Evolutionary conservation across 2,329 filamentous ascomycete genomes (phyloP).

Genomic region (Dactylonectria macrodidyma): DNA sequence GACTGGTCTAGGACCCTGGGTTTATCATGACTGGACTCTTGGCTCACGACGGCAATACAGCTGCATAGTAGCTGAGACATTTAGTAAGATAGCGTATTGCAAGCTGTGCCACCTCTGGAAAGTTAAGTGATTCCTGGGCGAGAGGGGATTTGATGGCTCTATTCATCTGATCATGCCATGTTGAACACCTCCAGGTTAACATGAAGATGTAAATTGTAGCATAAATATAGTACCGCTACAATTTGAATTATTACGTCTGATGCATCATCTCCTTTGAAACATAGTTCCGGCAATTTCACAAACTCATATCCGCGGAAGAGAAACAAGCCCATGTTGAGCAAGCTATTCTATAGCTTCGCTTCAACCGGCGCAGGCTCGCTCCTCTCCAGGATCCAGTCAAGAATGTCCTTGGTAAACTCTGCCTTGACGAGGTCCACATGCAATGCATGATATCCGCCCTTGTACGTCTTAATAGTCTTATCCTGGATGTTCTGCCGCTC

Average conservation of each 20-base stretch:
- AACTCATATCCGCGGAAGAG: neutral
- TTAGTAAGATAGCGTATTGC: neutral
- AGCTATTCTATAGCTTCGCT: conserved; percentile 55
- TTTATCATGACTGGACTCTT: conserved; percentile 17
- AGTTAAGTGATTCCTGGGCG: neutral
- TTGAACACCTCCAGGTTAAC: too few relatives aligned
- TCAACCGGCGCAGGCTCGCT: conserved; percentile 44
- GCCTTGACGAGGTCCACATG: conserved; percentile 72
- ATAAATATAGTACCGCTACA: neutral
- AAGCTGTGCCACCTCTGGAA: neutral
- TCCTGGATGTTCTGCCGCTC: conserved; percentile 73
- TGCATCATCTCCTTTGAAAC: neutral
- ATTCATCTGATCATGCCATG: neutral
- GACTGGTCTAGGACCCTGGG: neutral
- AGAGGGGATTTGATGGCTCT: neutral
- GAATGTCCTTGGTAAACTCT: conserved; percentile 72
- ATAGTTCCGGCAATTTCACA: too few relatives aligned
- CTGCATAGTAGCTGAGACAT: neutral
- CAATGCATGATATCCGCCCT: conserved; percentile 84
- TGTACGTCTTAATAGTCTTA: conserved; percentile 80
- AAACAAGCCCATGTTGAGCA: neutral
- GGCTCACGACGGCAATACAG: neutral
- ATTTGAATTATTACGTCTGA: neutral
- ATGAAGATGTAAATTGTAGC: neutral
- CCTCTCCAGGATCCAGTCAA: conserved; percentile 74